phyloP scores from a whole-genome alignment of 1,284 basidiomycete genomes.

The Blastosporella zonata region DNA sequence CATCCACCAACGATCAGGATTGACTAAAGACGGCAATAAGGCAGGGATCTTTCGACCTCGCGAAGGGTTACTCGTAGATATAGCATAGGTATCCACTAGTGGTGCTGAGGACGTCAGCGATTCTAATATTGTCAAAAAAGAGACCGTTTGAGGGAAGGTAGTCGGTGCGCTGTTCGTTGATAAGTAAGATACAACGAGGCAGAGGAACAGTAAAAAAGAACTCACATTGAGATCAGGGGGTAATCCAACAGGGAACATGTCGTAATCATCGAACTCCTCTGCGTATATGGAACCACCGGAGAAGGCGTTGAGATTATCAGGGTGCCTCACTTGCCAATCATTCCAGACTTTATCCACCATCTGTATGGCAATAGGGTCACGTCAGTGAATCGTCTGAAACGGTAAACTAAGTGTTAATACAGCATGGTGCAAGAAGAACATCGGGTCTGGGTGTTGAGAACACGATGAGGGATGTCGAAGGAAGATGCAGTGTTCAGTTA shows the following conservation, averaged over 20 bases:
- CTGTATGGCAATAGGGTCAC: background rate
- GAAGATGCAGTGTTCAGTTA: background rate
- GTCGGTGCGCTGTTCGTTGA: background rate
- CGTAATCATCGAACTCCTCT: background rate
- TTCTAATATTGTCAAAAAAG: background rate
- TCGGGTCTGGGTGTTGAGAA: background rate
- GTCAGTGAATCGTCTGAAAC: background rate
- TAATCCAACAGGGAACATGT: background rate
- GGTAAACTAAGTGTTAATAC: background rate
- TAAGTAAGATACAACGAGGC: background rate
- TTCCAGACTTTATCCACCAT: background rate
- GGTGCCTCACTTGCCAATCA: background rate
- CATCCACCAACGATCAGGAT: too few species aligned
- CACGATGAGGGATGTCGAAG: too few species aligned
- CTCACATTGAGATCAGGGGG: background rate
- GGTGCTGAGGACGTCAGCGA: background rate
- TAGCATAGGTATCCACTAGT: background rate
- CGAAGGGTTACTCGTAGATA: background rate
- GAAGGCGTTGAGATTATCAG: background rate
- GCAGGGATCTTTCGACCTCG: too few species aligned
- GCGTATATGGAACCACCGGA: background rate
- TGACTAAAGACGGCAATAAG: too few species aligned
- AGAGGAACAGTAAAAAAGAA: background rate
- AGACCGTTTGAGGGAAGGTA: constrained; percentile 1
- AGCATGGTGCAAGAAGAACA: background rate